These are phyloP conservation scores for Pholiota adiposa DNA, from an alignment of 1,284 basidiomycete species.

Conservation along the genomic window DNA sequence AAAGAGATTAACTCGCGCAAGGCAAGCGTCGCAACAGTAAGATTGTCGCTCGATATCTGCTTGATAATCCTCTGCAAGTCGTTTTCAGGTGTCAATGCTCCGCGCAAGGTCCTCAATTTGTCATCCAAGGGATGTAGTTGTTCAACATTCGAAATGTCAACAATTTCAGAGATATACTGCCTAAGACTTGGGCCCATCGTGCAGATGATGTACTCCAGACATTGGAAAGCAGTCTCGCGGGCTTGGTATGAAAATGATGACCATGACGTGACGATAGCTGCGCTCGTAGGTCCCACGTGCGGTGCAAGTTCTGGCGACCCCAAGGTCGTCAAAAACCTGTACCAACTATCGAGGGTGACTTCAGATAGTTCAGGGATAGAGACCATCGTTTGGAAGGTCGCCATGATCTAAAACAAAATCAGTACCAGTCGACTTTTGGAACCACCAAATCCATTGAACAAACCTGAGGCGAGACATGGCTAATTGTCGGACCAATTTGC, in stretches of 20 bases:
- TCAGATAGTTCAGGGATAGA: conserved; percentile 74
- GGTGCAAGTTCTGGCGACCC: conserved; percentile 78
- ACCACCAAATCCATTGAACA: not conserved
- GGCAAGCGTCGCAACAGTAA: conserved; percentile 79
- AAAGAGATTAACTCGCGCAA: conserved; percentile 79
- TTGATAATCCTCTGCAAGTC: conserved; percentile 76
- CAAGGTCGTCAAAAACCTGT: conserved; percentile 77
- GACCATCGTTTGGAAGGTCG: conserved; percentile 92
- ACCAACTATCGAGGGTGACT: conserved; percentile 85
- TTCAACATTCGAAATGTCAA: conserved; percentile 73
- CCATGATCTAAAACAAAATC: conserved; percentile 80
- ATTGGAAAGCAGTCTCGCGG: conserved; percentile 59
- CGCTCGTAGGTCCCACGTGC: conserved; percentile 88
- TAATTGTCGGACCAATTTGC: conserved; percentile 74
- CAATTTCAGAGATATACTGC: conserved; percentile 74
- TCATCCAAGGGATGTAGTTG: conserved; percentile 60
- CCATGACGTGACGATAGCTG: conserved; percentile 87
- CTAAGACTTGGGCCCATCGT: conserved; percentile 63
- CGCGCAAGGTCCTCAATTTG: conserved; percentile 54
- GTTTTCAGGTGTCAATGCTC: conserved; percentile 53
- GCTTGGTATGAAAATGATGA: conserved; percentile 59
- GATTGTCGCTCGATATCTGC: conserved; percentile 81
- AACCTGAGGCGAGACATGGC: conserved; percentile 85
- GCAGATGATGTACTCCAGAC: conserved; percentile 75
- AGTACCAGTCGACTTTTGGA: not conserved